Conservation (phyloP, 495 filamentous ascomycete genomes). For the Podospora didyma region DNA sequence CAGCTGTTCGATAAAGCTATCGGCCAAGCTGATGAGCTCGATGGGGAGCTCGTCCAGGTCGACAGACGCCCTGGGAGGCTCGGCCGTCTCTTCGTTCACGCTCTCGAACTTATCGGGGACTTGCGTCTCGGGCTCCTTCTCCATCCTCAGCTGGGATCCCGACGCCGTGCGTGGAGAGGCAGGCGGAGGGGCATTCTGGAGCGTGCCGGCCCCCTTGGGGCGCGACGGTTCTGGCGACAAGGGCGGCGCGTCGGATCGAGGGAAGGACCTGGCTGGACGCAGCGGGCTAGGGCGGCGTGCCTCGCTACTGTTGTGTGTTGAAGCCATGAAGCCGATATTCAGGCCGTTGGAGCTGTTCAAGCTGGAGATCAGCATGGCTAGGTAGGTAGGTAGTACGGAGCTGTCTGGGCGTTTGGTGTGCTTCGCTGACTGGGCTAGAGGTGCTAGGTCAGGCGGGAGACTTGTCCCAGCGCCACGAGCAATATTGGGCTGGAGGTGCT, state of each 20-base stretch:
- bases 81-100: constrained; percentile 47
- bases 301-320: constrained; percentile 6
- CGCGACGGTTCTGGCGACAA: constrained; percentile 26
- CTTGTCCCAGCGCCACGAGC: too few species aligned
- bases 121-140: constrained; percentile 16
- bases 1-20: constrained; percentile 92
- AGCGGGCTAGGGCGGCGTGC: constrained; percentile 17
- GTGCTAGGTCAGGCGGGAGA: too few species aligned
- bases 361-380: constrained; percentile 22
- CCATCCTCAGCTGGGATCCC: constrained; percentile 16
- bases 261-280: constrained; percentile 25
- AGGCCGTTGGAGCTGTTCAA: constrained; percentile 14
- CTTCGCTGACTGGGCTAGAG: background rate
- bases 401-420: background rate
- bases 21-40: constrained; percentile 83
- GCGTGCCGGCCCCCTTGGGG: constrained; percentile 57
- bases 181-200: constrained; percentile 49
- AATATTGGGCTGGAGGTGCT: too few species aligned
- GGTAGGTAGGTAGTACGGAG: background rate
- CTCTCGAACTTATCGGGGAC: constrained; percentile 48
- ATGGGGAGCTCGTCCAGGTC: constrained; percentile 86
- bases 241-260: constrained; percentile 15
- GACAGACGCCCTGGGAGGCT: constrained; percentile 53
- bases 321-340: constrained; percentile 18
- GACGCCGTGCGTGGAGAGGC: constrained; percentile 24